phyloP scores from a whole-genome alignment of 257 asterid species.

The Ehretia macrophylla region DNA sequence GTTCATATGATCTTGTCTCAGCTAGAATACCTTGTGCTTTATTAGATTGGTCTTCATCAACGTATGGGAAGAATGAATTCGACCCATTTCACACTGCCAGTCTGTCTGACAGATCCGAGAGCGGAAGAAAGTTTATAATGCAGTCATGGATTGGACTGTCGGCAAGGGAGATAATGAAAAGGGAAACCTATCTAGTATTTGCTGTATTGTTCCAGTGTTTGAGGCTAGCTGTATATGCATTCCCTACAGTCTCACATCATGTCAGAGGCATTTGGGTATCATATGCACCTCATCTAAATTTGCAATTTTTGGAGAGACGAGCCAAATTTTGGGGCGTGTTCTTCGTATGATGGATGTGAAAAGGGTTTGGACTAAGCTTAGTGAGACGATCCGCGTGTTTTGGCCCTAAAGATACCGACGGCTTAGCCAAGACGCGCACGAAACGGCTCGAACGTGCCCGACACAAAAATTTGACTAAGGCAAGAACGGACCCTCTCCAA shows the following conservation, averaged over 20 bases:
- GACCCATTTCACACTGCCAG: conserved; percentile 14
- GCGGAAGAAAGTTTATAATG: conserved; percentile 7
- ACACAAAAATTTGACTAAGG: too few species aligned
- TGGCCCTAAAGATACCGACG: too few species aligned
- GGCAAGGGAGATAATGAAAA: conserved; percentile 26
- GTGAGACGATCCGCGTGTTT: too few species aligned
- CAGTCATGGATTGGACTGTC: conserved; percentile 25
- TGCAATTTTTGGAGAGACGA: conserved; percentile 52
- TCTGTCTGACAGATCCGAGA: conserved; percentile 15
- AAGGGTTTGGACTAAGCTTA: conserved; percentile 52
- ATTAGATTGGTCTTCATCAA: not conserved
- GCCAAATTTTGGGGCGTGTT: conserved; percentile 41
- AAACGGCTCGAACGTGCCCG: too few species aligned
- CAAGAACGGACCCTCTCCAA: too few species aligned
- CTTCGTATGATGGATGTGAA: conserved; percentile 43
- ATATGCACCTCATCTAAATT: conserved; percentile 33
- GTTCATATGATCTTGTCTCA: too few species aligned
- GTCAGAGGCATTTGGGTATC: conserved; percentile 37
- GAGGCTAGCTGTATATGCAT: conserved; percentile 33
- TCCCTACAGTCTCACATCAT: conserved; percentile 35
- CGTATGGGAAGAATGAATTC: not conserved
- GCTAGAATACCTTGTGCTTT: not conserved
- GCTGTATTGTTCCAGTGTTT: conserved; percentile 35
- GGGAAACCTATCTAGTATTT: conserved; percentile 42
- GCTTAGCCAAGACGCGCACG: too few species aligned